These are phyloP conservation scores for Apiospora hydei DNA, from an alignment of 2,329 filamentous ascomycete genomes.

Conservation along the genomic window DNA sequence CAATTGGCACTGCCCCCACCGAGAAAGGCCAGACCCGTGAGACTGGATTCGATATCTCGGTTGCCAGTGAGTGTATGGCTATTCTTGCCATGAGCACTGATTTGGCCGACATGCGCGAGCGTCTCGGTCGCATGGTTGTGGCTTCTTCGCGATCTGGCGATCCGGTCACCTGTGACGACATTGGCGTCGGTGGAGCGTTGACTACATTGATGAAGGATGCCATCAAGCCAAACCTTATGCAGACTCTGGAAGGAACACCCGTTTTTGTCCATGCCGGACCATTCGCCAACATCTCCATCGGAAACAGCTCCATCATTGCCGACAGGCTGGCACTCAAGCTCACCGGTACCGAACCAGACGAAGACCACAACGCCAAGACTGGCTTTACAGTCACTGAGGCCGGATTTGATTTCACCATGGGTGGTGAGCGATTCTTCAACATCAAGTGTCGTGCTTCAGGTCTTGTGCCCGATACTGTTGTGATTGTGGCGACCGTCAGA, in stretches of 20 bases:
- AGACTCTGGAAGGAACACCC: conserved; percentile 94
- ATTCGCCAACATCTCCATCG: conserved; percentile 98
- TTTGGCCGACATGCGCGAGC: conserved; percentile 87
- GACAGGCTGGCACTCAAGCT: conserved; percentile 97
- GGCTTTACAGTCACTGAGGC: conserved; percentile 97
- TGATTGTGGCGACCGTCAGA: conserved; percentile 93
- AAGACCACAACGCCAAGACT: conserved; percentile 81
- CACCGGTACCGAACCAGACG: conserved; percentile 90
- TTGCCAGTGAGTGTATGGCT: conserved; percentile 98
- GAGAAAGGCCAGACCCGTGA: conserved; percentile 89
- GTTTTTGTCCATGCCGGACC: conserved; percentile 98
- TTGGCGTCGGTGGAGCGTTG: conserved; percentile 90
- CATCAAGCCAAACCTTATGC: conserved; percentile 99
- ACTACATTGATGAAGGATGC: conserved; percentile 97
- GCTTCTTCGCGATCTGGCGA: conserved; percentile 86
- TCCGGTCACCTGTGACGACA: conserved; percentile 93
- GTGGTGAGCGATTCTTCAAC: conserved; percentile 99
- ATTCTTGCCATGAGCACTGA: conserved; percentile 93
- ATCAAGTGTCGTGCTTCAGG: conserved; percentile 98
- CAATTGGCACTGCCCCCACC: conserved; percentile 84
- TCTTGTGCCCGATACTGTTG: conserved; percentile 89
- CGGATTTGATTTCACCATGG: conserved; percentile 99
- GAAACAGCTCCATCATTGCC: conserved; percentile 92
- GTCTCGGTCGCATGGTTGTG: conserved; percentile 94
- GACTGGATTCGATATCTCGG: conserved; percentile 97